Evolutionary conservation across 768 basidiomycete genomes (phyloP).

Genomic region (Pulveroboletus sp.): DNA sequence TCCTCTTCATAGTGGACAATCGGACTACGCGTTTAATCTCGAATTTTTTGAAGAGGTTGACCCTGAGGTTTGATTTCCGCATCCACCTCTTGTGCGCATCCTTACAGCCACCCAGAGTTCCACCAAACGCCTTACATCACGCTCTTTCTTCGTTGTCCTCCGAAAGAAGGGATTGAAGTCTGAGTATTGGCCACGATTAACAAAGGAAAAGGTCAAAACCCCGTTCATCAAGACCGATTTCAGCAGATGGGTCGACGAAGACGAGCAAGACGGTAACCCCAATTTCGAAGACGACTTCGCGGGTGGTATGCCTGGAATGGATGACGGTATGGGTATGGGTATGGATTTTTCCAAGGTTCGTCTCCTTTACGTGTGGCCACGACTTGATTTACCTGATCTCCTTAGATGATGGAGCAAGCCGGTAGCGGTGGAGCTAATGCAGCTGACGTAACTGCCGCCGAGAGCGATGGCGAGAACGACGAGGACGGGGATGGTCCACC

Average conservation of each 20-base stretch:
- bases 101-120: conserved; percentile 16
- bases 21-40: conserved; percentile 70
- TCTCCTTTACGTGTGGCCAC: conserved; percentile 1
- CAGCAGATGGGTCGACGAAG: conserved; percentile 94
- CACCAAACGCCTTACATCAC: conserved; percentile 57
- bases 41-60: conserved; percentile 73
- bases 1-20: conserved; percentile 38
- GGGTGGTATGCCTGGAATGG: conserved; percentile 40
- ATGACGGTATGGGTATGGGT: conserved; percentile 53
- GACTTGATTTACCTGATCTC: conserved; percentile 7
- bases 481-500: conserved; percentile 65
- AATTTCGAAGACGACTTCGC: conserved; percentile 37
- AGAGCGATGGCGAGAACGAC: conserved; percentile 45
- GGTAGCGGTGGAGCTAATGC: conserved; percentile 18
- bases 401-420: conserved; percentile 41
- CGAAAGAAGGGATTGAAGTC: conserved; percentile 73
- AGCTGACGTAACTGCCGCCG: conserved; percentile 19
- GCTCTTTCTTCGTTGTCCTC: conserved; percentile 62
- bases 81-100: neutral
- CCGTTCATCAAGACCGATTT: conserved; percentile 94
- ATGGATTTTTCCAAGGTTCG: conserved; percentile 63
- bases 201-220: conserved; percentile 79
- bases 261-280: conserved; percentile 77
- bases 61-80: conserved; percentile 53
- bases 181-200: conserved; percentile 92